A percentile compares a stretch with the other conserved stretches of the same genome.
Conservation (phyloP, 1,284 basidiomycete genomes). For the Pseudomicrostroma phylloplanum region DNA sequence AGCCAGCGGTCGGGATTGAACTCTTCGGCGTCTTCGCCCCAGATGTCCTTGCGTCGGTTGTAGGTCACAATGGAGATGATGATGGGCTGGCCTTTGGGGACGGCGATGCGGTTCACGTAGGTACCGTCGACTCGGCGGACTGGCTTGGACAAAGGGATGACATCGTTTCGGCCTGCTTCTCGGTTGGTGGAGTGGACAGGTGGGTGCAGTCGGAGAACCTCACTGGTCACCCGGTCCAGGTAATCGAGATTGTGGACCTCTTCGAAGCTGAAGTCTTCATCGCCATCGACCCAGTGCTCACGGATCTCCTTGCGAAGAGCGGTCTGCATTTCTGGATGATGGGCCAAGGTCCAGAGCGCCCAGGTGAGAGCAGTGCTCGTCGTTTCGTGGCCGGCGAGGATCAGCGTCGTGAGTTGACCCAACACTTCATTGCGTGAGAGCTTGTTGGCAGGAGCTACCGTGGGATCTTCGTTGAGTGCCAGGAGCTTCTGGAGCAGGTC, state of each 20-base stretch:
- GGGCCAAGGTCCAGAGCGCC: conserved; percentile 66
- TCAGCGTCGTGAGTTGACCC: conserved; percentile 13
- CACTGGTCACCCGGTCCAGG: conserved; percentile 34
- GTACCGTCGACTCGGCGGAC: conserved; percentile 51
- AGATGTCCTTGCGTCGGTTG: conserved; percentile 30
- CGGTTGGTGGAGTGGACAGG: conserved; percentile 38
- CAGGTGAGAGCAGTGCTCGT: conserved; percentile 56
- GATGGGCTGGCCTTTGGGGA: conserved; percentile 31
- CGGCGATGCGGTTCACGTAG: conserved; percentile 21
- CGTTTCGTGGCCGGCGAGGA: conserved; percentile 24
- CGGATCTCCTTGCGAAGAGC: conserved; percentile 22
- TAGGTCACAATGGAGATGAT: conserved; percentile 36
- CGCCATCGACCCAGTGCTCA: conserved; percentile 24
- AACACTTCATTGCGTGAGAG: conserved; percentile 3
- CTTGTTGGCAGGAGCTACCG: not conserved
- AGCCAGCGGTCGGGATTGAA: conserved; percentile 42
- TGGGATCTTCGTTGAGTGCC: conserved; percentile 5
- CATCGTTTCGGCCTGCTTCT: conserved; percentile 23
- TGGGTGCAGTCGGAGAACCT: conserved; percentile 36
- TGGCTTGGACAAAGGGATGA: conserved; percentile 33
- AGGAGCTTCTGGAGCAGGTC: conserved; percentile 1
- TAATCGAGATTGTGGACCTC: conserved; percentile 27
- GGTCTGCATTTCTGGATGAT: conserved; percentile 60
- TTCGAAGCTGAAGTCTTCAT: conserved; percentile 15
- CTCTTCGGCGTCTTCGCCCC: conserved; percentile 33